These are phyloP conservation scores for Vanrija humicola DNA, from an alignment of 1,284 basidiomycete genomes.

Conservation along the genomic window DNA sequence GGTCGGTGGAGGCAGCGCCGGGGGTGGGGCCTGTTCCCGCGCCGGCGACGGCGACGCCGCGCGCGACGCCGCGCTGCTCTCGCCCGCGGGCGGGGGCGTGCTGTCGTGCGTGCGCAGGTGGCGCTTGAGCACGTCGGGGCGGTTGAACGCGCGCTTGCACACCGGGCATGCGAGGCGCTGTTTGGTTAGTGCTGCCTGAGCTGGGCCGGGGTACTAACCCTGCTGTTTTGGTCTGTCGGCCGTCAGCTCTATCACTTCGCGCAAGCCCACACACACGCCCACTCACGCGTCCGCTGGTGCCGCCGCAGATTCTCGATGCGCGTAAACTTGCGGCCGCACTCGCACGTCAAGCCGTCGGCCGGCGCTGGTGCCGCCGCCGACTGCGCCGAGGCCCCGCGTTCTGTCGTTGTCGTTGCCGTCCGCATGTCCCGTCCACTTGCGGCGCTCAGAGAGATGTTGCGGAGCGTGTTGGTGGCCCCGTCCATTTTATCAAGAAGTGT, in stretches of 20 bases:
- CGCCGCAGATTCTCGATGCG: constrained; percentile 4
- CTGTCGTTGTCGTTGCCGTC: too few relatives aligned
- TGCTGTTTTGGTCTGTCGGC: constrained; percentile 1
- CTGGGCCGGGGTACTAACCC: neutral
- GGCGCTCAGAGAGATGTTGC: too few relatives aligned
- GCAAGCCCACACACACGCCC: too few relatives aligned
- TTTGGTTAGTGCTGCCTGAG: neutral
- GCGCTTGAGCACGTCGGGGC: constrained; percentile 5
- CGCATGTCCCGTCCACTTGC: too few relatives aligned
- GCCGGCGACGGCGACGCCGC: too few relatives aligned
- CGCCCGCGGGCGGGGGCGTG: neutral
- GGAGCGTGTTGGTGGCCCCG: too few relatives aligned
- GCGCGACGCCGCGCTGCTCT: too few relatives aligned
- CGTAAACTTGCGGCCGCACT: constrained; percentile 6
- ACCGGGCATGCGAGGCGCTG: constrained; percentile 1
- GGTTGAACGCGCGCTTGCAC: constrained; percentile 2
- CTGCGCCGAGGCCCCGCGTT: too few relatives aligned
- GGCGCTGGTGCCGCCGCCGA: too few relatives aligned
- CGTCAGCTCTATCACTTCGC: neutral
- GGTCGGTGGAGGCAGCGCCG: too few relatives aligned
- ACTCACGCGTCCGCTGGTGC: constrained; percentile 6
- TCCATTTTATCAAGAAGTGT: too few relatives aligned
- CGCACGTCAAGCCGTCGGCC: neutral
- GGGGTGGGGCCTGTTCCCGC: too few relatives aligned
- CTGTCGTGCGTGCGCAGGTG: constrained; percentile 2